Evolutionary conservation across 2,329 filamentous ascomycete genomes (phyloP).

Genomic region (Xylariaceae sp.): DNA sequence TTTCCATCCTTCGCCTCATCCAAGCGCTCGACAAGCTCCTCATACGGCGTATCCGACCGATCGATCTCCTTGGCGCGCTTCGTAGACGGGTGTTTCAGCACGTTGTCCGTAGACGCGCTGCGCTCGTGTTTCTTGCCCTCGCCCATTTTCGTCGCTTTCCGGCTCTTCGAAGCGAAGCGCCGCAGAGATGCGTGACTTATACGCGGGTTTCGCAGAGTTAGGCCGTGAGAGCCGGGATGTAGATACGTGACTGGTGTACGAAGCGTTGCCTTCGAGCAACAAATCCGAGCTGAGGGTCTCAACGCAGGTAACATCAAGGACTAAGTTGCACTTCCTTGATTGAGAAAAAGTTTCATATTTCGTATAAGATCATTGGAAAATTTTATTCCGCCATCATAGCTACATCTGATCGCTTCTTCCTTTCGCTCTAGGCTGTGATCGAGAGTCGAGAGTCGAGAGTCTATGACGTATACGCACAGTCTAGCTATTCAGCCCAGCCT

Average conservation of each 20-base stretch:
- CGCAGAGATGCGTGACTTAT: too few relatives aligned
- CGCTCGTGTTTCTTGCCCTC: slow-evolving; percentile 19
- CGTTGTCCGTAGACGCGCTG: slow-evolving; percentile 13
- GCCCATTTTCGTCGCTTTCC: slow-evolving; percentile 3
- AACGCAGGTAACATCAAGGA: neutral
- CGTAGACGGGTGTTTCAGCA: slow-evolving; percentile 24
- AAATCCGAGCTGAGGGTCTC: neutral
- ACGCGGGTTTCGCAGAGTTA: too few relatives aligned
- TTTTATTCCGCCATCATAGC: too few relatives aligned
- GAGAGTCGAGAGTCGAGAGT: neutral
- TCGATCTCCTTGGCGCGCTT: slow-evolving; percentile 26
- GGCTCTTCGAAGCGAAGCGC: neutral
- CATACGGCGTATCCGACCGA: slow-evolving; percentile 16
- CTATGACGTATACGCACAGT: neutral
- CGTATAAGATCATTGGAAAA: too few relatives aligned
- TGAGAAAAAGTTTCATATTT: neutral
- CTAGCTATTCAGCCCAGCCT: neutral
- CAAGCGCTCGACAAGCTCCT: slow-evolving; percentile 12
- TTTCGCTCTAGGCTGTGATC: neutral
- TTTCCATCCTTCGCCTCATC: neutral
- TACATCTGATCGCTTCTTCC: neutral
- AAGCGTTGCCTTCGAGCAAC: neutral
- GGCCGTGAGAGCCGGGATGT: too few relatives aligned
- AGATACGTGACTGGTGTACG: neutral
- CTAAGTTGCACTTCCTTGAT: neutral